phyloP scores from a whole-genome alignment of 345 rosid genomes.

The Populus pruinosa region DNA sequence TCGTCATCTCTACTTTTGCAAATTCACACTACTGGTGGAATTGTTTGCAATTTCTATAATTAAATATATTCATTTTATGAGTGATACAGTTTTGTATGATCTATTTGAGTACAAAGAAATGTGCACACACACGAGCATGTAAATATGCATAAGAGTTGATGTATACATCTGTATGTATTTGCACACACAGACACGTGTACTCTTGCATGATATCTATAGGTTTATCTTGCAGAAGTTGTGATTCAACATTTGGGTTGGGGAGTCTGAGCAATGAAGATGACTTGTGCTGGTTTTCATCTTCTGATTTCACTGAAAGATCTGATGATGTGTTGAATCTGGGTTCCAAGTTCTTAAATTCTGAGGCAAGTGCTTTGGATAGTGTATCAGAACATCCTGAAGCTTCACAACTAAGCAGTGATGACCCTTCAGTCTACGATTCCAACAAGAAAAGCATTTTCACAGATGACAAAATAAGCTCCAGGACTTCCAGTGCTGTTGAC shows the following conservation, averaged over 20 bases:
- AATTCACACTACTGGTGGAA: neutral
- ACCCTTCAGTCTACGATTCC: constrained; percentile 35
- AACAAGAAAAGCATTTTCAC: constrained; percentile 25
- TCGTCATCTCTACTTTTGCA: neutral
- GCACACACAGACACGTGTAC: no score
- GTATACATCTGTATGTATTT: neutral
- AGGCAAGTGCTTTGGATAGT: constrained; percentile 28
- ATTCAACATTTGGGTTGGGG: constrained; percentile 69
- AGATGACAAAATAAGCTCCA: constrained; percentile 34
- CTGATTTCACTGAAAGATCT: constrained; percentile 49
- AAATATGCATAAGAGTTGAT: no score
- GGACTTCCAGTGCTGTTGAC: constrained; percentile 21
- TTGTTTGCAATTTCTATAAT: neutral
- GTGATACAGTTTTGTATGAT: no score
- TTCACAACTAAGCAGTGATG: constrained; percentile 32
- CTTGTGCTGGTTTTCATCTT: constrained; percentile 66
- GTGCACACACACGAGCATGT: no score
- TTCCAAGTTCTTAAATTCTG: constrained; percentile 35
- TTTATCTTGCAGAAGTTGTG: constrained; percentile 63
- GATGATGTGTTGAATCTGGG: constrained; percentile 44
- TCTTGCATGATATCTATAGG: neutral
- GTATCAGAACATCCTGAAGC: constrained; percentile 36
- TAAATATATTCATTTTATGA: no score
- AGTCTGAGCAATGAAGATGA: constrained; percentile 62
- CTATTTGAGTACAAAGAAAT: no score